These are phyloP conservation scores for Wickerhamiella shivajii DNA, from an alignment of 805 yeast species.

Conservation along the genomic window DNA sequence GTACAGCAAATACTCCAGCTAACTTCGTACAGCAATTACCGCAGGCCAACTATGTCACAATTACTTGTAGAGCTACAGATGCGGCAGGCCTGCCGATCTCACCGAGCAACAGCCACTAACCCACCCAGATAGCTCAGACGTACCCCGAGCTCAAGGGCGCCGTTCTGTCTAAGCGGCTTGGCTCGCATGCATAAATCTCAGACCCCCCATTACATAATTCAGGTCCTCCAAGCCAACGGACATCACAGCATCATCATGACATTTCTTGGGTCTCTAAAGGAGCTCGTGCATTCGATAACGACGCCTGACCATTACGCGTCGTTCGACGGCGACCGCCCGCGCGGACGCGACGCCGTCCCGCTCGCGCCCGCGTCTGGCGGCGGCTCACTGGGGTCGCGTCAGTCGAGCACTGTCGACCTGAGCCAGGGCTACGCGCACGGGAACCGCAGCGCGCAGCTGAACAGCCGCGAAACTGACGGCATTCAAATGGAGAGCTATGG, in stretches of 20 bases:
- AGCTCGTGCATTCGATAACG: conserved; percentile 26
- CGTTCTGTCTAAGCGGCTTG: too few species aligned
- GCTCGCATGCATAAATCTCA: too few species aligned
- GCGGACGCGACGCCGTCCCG: conserved; percentile 11
- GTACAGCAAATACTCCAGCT: too few species aligned
- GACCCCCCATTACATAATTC: conserved; percentile 1
- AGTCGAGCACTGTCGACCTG: conserved; percentile 11
- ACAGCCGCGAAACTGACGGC: conserved; percentile 20
- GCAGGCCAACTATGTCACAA: too few species aligned
- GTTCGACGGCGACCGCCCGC: conserved; percentile 19
- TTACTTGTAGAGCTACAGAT: too few species aligned
- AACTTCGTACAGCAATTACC: too few species aligned
- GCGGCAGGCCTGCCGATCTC: too few species aligned
- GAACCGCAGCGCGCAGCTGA: conserved; percentile 23
- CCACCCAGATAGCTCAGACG: too few species aligned
- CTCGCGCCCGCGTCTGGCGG: too few species aligned
- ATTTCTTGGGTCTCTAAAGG: conserved; percentile 11
- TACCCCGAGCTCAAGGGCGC: too few species aligned
- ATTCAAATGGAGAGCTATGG: conserved; percentile 15
- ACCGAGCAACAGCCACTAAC: too few species aligned
- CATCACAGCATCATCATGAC: conserved; percentile 2
- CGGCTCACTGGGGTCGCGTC: too few species aligned
- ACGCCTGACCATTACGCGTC: conserved; percentile 29
- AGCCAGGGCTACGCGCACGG: conserved; percentile 24
- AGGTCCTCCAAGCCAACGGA: not conserved